Conservation (phyloP, 129 eudicot genomes). For the Sambucus nigra region DNA sequence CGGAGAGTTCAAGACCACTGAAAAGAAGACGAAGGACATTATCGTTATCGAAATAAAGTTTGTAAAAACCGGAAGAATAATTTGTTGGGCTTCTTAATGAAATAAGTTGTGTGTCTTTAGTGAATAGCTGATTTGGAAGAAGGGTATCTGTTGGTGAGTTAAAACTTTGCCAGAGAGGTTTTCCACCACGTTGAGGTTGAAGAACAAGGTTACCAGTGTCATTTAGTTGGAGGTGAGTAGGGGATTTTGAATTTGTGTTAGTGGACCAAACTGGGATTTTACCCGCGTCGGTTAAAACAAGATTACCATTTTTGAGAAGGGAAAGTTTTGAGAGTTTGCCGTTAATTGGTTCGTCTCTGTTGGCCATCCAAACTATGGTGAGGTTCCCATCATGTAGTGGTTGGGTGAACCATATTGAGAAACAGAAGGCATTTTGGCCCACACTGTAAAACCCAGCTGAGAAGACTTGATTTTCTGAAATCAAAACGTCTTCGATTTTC, state of each 20-base stretch:
- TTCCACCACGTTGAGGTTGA: not conserved
- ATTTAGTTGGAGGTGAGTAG: not conserved
- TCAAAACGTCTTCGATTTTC: not conserved
- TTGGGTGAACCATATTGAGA: conserved; percentile 20
- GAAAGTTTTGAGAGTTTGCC: conserved; percentile 13
- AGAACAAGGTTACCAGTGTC: conserved; percentile 3
- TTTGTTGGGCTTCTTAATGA: conserved; percentile 12
- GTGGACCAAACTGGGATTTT: conserved; percentile 6
- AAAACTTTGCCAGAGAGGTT: conserved; percentile 23
- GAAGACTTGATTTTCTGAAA: conserved; percentile 8
- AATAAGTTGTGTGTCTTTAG: not conserved
- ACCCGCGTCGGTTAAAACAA: conserved; percentile 11
- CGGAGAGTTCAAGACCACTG: conserved; percentile 9
- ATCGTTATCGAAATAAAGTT: too few relatives aligned
- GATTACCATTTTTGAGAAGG: conserved; percentile 10
- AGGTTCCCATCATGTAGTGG: too few relatives aligned
- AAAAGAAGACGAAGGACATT: conserved; percentile 17
- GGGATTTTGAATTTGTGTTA: not conserved
- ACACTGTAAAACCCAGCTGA: conserved; percentile 15
- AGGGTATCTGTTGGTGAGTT: conserved; percentile 24
- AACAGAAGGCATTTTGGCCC: conserved; percentile 20
- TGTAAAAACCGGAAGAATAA: conserved; percentile 14
- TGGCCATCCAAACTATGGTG: conserved; percentile 27
- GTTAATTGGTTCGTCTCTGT: conserved; percentile 25
- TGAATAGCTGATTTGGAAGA: conserved; percentile 18